Evolutionary conservation across 2,329 filamentous ascomycete species (phyloP), one percentile per base, ranked within the genome.

Genomic region (Penicillium sp.): DNA sequence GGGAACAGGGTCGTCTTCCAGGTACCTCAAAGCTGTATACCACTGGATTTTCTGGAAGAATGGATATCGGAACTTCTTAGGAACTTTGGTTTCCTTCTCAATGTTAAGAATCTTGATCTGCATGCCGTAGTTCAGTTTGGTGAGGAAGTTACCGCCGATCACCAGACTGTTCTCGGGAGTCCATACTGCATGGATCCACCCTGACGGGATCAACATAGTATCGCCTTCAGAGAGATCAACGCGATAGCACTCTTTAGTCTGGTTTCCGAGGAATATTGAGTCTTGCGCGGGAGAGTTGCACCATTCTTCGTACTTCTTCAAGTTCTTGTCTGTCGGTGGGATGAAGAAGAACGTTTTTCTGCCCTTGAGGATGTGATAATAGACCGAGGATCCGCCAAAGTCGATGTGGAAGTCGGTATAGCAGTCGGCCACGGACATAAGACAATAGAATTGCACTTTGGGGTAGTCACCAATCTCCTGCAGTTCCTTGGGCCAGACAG

Each of bases 381-480:
- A 89, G 5, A 89, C 86, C 1, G 86, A 88, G 3, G 86, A 88
- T 5, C 86, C 86, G 31, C 86, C 86, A 70, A 89, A 89, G 66
- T 89, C 86, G 65, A 89, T 87, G 70, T 89, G 86, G 61, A 89
- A 89, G 68, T 89, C 86, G 18, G 86, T 89, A 61, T 87, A 89
- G 69, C 85, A 87, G 69, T 89, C 86, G 11, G 85, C 84, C 19
- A 88, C 85, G 5, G 86, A 88, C 86, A 89, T 89, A 31, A 89
- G 73, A 65, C 84, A 87, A 72, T 87, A 87, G 64, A 86, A 88
- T 55, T 87, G 85, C 7, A 89, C 86, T 54, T 85, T 83, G 6
- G 85, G 84, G 52, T 79, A 84, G 50, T 85, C 80, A 26, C 79
- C 79, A 58, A 81, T 79, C 44, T 82, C 81, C 64, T 79, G 70